Percentiles rank a stretch among this genome's conserved stretches.
Evolutionary conservation across 176 grass and related monocot species (phyloP).

Genomic region (Carex cristatella): DNA sequence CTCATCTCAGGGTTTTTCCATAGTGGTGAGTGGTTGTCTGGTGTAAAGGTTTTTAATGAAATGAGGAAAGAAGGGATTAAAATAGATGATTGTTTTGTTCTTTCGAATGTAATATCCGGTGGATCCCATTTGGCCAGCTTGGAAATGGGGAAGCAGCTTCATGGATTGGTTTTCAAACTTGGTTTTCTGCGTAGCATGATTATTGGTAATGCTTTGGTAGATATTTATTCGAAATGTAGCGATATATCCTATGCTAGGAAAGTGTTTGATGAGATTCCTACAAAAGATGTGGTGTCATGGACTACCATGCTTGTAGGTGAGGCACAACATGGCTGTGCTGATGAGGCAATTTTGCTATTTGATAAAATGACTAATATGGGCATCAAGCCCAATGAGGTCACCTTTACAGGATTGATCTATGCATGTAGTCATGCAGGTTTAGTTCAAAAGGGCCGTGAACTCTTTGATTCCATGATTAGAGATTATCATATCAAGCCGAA

Average conservation of each 20-base stretch:
- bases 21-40: constrained; percentile 36
- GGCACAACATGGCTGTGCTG: constrained; percentile 60
- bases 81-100: constrained; percentile 58
- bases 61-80: constrained; percentile 55
- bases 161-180: constrained; percentile 38
- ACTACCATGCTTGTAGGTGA: constrained; percentile 87
- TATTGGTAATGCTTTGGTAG: constrained; percentile 60
- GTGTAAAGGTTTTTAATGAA: constrained; percentile 45
- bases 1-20: constrained; percentile 64
- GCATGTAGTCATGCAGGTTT: constrained; percentile 88
- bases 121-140: constrained; percentile 46
- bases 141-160: constrained; percentile 54
- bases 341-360: constrained; percentile 47
- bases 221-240: constrained; percentile 97
- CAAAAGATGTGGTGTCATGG: constrained; percentile 60
- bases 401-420: constrained; percentile 81
- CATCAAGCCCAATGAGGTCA: constrained; percentile 73
- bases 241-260: constrained; percentile 71
- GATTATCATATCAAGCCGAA: constrained; percentile 62
- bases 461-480: constrained; percentile 66
- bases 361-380: constrained; percentile 55
- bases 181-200: constrained; percentile 54
- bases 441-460: constrained; percentile 61
- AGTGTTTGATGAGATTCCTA: constrained; percentile 48
- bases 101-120: constrained; percentile 39